Base-by-base conservation (phyloP, 2,329 filamentous ascomycete species). In the Epichloe bromicola region DNA sequence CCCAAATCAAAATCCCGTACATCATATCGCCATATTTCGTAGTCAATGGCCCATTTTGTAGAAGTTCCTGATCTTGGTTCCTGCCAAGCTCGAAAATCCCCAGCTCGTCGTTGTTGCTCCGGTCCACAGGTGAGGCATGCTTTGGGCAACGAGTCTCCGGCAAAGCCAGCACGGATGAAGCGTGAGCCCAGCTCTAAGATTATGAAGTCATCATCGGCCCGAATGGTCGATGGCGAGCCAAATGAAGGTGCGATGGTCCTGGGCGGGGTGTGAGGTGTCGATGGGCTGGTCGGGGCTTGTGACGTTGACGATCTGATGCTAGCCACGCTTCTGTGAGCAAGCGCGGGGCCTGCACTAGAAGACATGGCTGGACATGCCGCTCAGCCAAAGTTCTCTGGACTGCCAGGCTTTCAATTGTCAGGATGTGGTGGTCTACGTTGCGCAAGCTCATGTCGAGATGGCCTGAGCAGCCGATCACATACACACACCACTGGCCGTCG, bases 141-240 rank as follows among this genome's bases (percentile, higher is more conserved):
- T 64, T 91, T 94, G 58, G 89, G 89, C 3, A 74, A 69, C 42
- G 82, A 78, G 65, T 95, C 90, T 48, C 90, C 90, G 5, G 90
- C 87, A 63, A 96, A 93, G 0, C 93, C 93, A 10, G 85, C 83
- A 43, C 85, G 81, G 26, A 97, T 66, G 66, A 82, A 85, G 20
- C 91, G 80, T 10, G 86, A 79, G 1, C 89, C 90, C 37, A 97
- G 65, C 64, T 97, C 89, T 48, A 96, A 73, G 41, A 98, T 77
- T 5, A 95, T 68, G 6, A 84, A 74, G 58, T 96, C 93, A 61
- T 98, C 93, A 60, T 95, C 89, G 60, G 83, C 71, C 60, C 82
- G 74, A 58, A 86, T 65, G 60, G 80, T 67, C 53, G 80, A 77
- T 57, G 80, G 72, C 44, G 78, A 78, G 57, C 80, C 74, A 61